Base-by-base conservation (phyloP, 2,329 filamentous ascomycete species). In the Allantophomopsis lycopodina region DNA sequence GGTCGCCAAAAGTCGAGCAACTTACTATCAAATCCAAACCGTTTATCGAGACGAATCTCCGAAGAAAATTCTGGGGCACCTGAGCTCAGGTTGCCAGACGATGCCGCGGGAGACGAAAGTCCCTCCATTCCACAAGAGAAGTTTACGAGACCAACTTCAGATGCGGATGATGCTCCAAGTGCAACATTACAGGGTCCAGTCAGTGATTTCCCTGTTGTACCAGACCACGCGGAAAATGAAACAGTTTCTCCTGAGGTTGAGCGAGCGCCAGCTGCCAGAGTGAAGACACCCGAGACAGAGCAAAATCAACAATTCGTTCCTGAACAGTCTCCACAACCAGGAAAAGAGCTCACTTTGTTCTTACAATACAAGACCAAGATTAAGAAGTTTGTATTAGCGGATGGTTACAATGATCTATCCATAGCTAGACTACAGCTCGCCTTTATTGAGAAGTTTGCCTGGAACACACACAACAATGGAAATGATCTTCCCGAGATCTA, bases 371-470 rank as follows among this genome's bases (percentile, higher is more conserved):
- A 93, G 57, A 91, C 83, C 50, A 91, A 91, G 56, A 88, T 96
- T 50, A 96, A 95, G 62, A 96, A 96, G 58, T 93, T 93, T 55
- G 77, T 94, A 13, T 71, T 96, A 28, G 65, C 84, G 1, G 87
- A 93, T 56, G 89, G 89, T 1, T 79, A 80, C 48, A 78, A 79
- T 23, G 86, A 89, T 45, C 68, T 98, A 10, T 89, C 85, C 2
- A 80, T 95, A 43, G 87, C 87, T 1, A 76, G 88, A 17, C 61
- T 98, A 42, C 89, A 98, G 58, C 71, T 98, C 20, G 89, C 91
- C 1, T 98, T 98, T 51, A 98, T 98, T 50, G 91, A 98, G 50
- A 98, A 95, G 57, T 98, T 98, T 55, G 91, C 89, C 0, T 98
- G 93, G 88, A 96, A 94, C 51, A 95, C 89, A 1, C 88, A 96